Conservation (phyloP, 306 rosid genomes). For the Glycine soja region DNA sequence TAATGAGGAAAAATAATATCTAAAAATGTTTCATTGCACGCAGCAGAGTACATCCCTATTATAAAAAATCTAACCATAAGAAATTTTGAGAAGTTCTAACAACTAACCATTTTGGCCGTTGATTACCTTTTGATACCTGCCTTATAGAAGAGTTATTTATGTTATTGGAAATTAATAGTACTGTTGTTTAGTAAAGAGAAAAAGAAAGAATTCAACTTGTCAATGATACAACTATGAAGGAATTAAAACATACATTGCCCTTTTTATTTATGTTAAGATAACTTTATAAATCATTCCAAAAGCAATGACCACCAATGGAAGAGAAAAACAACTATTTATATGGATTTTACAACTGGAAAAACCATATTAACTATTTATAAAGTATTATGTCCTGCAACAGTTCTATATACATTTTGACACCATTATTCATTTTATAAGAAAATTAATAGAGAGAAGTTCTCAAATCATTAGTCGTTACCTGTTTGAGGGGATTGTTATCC, state of each 20-base stretch:
- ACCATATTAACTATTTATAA: background rate
- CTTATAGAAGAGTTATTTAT: background rate
- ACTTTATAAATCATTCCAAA: conserved; percentile 15
- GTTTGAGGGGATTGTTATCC: conserved; percentile 76
- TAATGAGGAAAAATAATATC: background rate
- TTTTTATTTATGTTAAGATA: conserved; percentile 23
- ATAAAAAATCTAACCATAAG: conserved; percentile 11
- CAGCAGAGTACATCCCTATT: conserved; percentile 10
- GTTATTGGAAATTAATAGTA: background rate
- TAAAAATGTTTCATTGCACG: conserved; percentile 29
- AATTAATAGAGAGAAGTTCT: conserved; percentile 28
- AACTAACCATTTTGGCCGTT: too few species aligned
- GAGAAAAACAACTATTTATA: conserved; percentile 21
- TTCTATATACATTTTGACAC: conserved; percentile 29
- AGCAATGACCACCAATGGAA: conserved; percentile 27
- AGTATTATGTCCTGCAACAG: conserved; percentile 7
- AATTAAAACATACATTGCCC: conserved; percentile 22
- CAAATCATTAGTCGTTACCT: conserved; percentile 62
- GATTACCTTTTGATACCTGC: background rate
- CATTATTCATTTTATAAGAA: conserved; percentile 39
- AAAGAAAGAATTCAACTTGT: conserved; percentile 1
- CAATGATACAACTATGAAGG: conserved; percentile 20
- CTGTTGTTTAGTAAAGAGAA: background rate
- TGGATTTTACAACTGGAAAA: conserved; percentile 30
- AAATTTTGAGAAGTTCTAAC: background rate